Percentiles rank a stretch among this genome's conserved stretches.
Conservation (phyloP, 768 basidiomycete genomes). For the Hortiboletus campestris region DNA sequence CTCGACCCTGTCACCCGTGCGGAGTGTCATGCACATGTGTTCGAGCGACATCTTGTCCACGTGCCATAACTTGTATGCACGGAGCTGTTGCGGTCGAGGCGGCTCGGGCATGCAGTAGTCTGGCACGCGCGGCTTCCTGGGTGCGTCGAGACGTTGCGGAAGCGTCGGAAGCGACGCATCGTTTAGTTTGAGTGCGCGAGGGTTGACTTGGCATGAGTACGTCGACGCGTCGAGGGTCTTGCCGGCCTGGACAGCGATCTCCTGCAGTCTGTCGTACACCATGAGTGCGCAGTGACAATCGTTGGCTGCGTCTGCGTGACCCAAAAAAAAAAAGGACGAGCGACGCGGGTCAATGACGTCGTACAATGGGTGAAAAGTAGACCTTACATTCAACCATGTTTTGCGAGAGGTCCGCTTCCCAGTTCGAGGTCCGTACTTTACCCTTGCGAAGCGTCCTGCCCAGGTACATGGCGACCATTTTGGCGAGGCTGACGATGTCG, state of each 20-base stretch:
- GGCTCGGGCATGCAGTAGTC: conserved; percentile 29
- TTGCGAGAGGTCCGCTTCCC: conserved; percentile 39
- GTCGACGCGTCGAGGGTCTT: conserved; percentile 15
- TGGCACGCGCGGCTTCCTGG: conserved; percentile 6
- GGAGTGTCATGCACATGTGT: conserved; percentile 40
- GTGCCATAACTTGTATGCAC: conserved; percentile 48
- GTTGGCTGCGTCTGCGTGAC: conserved; percentile 50
- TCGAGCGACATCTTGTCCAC: conserved; percentile 32
- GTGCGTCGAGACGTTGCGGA: background rate
- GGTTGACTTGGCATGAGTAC: conserved; percentile 31
- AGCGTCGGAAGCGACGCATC: background rate
- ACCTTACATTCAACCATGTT: conserved; percentile 40
- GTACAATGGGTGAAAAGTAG: background rate
- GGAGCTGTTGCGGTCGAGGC: conserved; percentile 37
- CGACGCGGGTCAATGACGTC: background rate
- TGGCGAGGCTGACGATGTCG: conserved; percentile 41
- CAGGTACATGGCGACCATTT: conserved; percentile 43
- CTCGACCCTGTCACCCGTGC: conserved; percentile 30
- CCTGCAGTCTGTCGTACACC: conserved; percentile 40
- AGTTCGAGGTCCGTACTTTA: conserved; percentile 45
- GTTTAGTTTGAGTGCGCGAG: conserved; percentile 3
- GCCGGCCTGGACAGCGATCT: conserved; percentile 27
- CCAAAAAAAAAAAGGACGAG: background rate
- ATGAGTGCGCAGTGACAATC: conserved; percentile 48
- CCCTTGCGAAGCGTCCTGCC: conserved; percentile 41